Evolutionary conservation across 1,284 basidiomycete genomes (phyloP).

Genomic region (Pascua guehoae): DNA sequence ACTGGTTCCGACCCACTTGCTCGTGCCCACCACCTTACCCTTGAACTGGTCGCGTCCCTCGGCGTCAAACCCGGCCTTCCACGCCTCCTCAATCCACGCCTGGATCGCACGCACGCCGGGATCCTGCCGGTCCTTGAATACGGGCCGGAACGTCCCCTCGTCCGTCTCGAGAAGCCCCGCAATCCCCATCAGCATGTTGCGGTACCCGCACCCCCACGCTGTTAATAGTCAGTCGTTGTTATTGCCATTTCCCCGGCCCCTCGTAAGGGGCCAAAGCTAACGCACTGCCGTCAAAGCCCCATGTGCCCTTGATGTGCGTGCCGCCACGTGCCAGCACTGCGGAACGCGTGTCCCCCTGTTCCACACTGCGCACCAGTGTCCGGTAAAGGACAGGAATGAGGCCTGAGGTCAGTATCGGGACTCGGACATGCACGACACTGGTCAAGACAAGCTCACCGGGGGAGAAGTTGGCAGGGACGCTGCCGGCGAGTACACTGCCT

Average conservation of each 20-base stretch:
- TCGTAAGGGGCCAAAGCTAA: conserved; percentile 40
- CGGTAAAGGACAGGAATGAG: conserved; percentile 63
- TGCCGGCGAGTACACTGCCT: conserved; percentile 12
- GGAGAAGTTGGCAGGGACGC: conserved; percentile 62
- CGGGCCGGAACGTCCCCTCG: conserved; percentile 18
- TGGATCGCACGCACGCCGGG: conserved; percentile 73
- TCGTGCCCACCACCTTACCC: conserved; percentile 59
- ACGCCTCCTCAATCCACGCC: conserved; percentile 71
- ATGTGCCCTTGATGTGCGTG: conserved; percentile 60
- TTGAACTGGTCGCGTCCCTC: conserved; percentile 63
- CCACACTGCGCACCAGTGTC: conserved; percentile 57
- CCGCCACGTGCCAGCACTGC: conserved; percentile 65
- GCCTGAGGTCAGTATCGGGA: conserved; percentile 50
- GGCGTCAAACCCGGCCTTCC: conserved; percentile 68
- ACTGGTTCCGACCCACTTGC: conserved; percentile 74
- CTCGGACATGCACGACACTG: too few species aligned
- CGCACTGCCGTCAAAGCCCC: conserved; percentile 70
- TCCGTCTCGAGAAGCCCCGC: conserved; percentile 59
- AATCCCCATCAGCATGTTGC: conserved; percentile 79
- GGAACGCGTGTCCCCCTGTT: conserved; percentile 55
- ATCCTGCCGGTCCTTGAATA: conserved; percentile 34
- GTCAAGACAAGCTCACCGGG: conserved; percentile 61
- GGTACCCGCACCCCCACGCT: conserved; percentile 58
- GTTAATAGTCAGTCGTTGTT: conserved; percentile 3
- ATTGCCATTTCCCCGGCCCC: too few species aligned